Percentiles rank a stretch among this genome's conserved stretches.
Evolutionary conservation across 2,329 filamentous ascomycete genomes (phyloP).

Genomic region (Herpotrichia juniperi): DNA sequence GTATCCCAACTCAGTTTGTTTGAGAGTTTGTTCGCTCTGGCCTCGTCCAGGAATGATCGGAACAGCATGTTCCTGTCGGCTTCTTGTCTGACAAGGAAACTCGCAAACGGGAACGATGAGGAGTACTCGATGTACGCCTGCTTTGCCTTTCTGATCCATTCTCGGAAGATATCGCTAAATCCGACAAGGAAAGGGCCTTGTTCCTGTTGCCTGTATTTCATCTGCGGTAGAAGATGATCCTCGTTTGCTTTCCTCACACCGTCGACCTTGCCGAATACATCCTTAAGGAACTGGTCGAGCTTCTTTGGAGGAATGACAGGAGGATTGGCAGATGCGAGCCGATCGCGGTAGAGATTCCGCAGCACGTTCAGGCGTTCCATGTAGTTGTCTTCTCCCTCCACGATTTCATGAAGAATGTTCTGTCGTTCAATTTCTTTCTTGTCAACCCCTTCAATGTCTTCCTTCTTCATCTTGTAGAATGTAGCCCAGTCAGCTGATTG

Average conservation of each 20-base stretch:
- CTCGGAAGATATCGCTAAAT: slow-evolving; percentile 95
- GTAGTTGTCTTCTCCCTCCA: slow-evolving; percentile 89
- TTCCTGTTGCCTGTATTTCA: slow-evolving; percentile 96
- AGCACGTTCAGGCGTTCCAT: slow-evolving; percentile 90
- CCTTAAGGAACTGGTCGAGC: slow-evolving; percentile 77
- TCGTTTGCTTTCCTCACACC: slow-evolving; percentile 89
- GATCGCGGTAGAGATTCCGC: slow-evolving; percentile 82
- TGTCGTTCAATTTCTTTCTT: slow-evolving; percentile 93
- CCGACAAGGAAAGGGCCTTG: slow-evolving; percentile 94
- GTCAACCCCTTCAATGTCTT: slow-evolving; percentile 71
- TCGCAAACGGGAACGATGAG: slow-evolving; percentile 81
- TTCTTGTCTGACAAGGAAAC: slow-evolving; percentile 83
- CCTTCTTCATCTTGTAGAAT: slow-evolving; percentile 83
- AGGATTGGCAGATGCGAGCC: slow-evolving; percentile 73
- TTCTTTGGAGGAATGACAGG: slow-evolving; percentile 81
- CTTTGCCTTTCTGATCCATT: slow-evolving; percentile 97
- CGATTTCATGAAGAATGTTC: slow-evolving; percentile 93
- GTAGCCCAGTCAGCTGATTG: slow-evolving; percentile 85
- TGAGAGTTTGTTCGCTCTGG: slow-evolving; percentile 77
- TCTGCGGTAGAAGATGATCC: slow-evolving; percentile 86
- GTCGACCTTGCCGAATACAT: slow-evolving; percentile 91
- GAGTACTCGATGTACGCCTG: slow-evolving; percentile 91
- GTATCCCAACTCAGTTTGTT: slow-evolving; percentile 91
- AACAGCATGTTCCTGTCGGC: slow-evolving; percentile 85
- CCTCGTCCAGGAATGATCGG: slow-evolving; percentile 81